Percentiles rank a stretch among this genome's conserved stretches.
Evolutionary conservation across 768 basidiomycete genomes (phyloP).

Genomic region (Coprinellus micaceus): DNA sequence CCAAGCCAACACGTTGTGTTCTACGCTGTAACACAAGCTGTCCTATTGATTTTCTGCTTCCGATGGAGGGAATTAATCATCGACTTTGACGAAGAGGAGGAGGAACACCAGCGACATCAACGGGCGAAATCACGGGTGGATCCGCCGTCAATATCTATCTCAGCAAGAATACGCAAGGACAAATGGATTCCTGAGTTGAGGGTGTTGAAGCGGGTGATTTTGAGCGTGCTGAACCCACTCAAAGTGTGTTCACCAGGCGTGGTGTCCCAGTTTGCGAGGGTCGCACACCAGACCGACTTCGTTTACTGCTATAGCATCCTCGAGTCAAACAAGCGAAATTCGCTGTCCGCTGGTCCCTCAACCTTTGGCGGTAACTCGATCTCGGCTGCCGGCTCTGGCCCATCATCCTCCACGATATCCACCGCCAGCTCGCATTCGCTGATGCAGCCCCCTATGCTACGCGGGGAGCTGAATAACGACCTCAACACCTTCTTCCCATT

Average conservation of each 20-base stretch:
- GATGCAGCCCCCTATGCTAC: constrained; percentile 14
- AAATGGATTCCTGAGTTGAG: constrained; percentile 86
- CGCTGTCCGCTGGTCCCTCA: neutral
- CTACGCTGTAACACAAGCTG: constrained; percentile 87
- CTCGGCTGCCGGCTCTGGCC: constrained; percentile 15
- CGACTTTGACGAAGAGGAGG: constrained; percentile 55
- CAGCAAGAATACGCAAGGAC: constrained; percentile 27
- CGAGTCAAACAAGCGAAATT: constrained; percentile 70
- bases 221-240: constrained; percentile 83
- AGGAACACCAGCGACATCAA: constrained; percentile 25
- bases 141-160: neutral
- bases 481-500: constrained; percentile 97
- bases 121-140: constrained; percentile 6
- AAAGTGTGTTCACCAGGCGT: constrained; percentile 74
- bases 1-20: constrained; percentile 63
- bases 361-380: constrained; percentile 41
- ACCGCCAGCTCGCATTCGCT: neutral
- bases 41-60: constrained; percentile 97
- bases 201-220: constrained; percentile 75
- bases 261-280: constrained; percentile 88
- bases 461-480: constrained; percentile 44
- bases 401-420: constrained; percentile 10
- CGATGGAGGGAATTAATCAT: constrained; percentile 83
- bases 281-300: constrained; percentile 88
- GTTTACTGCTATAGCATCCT: constrained; percentile 93